Percentiles rank a stretch among this genome's conserved stretches.
phyloP scores from a whole-genome alignment of 441 rosid species.

The Isatis lusitanica region DNA sequence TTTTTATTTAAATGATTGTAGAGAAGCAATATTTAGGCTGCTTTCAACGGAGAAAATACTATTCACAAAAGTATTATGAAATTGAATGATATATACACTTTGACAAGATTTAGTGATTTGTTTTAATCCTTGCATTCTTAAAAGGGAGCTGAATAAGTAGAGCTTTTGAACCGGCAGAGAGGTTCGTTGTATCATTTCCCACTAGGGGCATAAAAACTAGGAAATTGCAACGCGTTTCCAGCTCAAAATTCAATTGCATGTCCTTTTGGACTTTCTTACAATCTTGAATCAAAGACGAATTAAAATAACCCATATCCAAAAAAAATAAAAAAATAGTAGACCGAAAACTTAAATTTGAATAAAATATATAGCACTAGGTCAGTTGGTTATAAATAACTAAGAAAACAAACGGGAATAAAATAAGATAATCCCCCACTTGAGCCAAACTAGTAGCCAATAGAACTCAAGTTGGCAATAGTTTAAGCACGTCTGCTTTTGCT shows the following conservation, averaged over 20 bases:
- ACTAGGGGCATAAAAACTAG: slow-evolving; percentile 18
- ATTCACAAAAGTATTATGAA: neutral
- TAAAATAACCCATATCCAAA: neutral
- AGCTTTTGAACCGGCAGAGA: neutral
- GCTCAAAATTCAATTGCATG: slow-evolving; percentile 30
- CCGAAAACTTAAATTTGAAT: slow-evolving; percentile 11
- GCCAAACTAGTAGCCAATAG: slow-evolving; percentile 24
- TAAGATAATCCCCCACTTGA: slow-evolving; percentile 37
- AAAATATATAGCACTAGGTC: slow-evolving; percentile 23
- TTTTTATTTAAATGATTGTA: neutral
- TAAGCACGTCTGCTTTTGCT: slow-evolving; percentile 29
- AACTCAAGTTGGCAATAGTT: slow-evolving; percentile 33
- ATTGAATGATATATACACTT: neutral
- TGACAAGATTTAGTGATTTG: neutral
- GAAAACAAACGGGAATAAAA: neutral
- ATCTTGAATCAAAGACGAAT: slow-evolving; percentile 12
- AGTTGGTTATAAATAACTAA: slow-evolving; percentile 17
- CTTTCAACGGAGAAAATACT: neutral
- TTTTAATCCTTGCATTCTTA: neutral
- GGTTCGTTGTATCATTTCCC: slow-evolving; percentile 36
- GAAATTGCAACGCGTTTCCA: slow-evolving; percentile 39
- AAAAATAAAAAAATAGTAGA: neutral
- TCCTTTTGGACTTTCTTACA: slow-evolving; percentile 21
- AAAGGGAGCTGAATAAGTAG: neutral
- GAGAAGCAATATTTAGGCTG: neutral